phyloP scores from a whole-genome alignment of 371 early-diverging fungal genomes.

The Chytridium lagenaria region DNA sequence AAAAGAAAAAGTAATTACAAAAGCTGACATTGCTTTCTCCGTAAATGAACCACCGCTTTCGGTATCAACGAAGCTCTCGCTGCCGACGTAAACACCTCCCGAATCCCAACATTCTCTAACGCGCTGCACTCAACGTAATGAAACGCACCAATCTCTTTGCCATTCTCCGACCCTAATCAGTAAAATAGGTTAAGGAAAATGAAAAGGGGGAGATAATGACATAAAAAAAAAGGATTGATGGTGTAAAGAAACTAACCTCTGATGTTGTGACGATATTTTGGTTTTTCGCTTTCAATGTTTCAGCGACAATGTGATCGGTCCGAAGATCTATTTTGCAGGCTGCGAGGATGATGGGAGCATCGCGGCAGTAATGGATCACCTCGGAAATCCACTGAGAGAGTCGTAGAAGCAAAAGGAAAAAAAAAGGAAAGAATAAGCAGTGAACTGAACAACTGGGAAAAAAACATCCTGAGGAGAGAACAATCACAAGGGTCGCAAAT shows the following conservation, averaged over 20 bases:
- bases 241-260: conserved; percentile 61
- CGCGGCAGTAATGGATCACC: conserved; percentile 90
- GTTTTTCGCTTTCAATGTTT: conserved; percentile 77
- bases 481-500: too few relatives aligned
- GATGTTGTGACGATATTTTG: conserved; percentile 81
- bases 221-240: too few relatives aligned
- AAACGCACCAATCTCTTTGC: conserved; percentile 86
- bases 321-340: conserved; percentile 95
- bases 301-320: conserved; percentile 78
- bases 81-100: conserved; percentile 76
- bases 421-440: background rate
- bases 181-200: background rate
- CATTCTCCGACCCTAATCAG: conserved; percentile 62
- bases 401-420: background rate
- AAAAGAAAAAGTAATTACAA: background rate
- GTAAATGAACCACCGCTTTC: background rate
- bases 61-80: conserved; percentile 16
- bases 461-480: too few relatives aligned
- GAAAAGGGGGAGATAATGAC: background rate
- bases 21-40: conserved; percentile 1
- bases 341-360: conserved; percentile 80
- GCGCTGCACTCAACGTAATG: conserved; percentile 96
- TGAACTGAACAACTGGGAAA: too few relatives aligned
- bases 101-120: conserved; percentile 87
- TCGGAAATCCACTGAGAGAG: conserved; percentile 92